These are phyloP conservation scores for Penicillium decumbens DNA, from an alignment of 2,329 filamentous ascomycete genomes.

Conservation along the genomic window DNA sequence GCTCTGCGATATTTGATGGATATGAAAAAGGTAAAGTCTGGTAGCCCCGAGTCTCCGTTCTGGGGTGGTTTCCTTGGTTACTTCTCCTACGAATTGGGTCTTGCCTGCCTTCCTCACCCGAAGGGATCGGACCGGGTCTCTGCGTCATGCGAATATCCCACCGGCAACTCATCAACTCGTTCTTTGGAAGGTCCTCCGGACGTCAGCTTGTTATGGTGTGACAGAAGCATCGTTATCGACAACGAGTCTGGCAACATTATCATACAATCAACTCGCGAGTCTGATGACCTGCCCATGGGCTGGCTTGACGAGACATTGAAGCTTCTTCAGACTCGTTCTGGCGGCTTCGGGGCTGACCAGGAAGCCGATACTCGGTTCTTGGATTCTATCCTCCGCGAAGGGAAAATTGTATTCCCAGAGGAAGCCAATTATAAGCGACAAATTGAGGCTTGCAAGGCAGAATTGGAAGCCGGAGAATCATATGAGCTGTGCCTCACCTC, in stretches of 20 bases:
- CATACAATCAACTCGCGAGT: slow-evolving; percentile 60
- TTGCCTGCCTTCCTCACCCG: slow-evolving; percentile 52
- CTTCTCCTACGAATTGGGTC: slow-evolving; percentile 76
- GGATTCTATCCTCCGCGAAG: slow-evolving; percentile 30
- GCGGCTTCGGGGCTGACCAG: slow-evolving; percentile 1
- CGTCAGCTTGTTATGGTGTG: slow-evolving; percentile 70
- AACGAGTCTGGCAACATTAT: slow-evolving; percentile 59
- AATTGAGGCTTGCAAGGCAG: slow-evolving; percentile 64
- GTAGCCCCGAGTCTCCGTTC: slow-evolving; percentile 52
- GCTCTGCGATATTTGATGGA: slow-evolving; percentile 38
- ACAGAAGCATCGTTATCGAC: slow-evolving; percentile 72
- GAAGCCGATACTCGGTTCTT: slow-evolving; percentile 22
- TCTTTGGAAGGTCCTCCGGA: slow-evolving; percentile 54
- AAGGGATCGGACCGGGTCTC: slow-evolving; percentile 36
- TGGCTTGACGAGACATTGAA: slow-evolving; percentile 37
- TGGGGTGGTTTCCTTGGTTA: slow-evolving; percentile 82
- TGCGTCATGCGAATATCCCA: not conserved
- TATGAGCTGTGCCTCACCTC: slow-evolving; percentile 83
- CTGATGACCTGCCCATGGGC: slow-evolving; percentile 44
- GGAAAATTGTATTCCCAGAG: slow-evolving; percentile 34
- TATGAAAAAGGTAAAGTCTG: slow-evolving; percentile 36
- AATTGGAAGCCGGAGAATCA: slow-evolving; percentile 71
- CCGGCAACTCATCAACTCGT: slow-evolving; percentile 17
- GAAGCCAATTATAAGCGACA: slow-evolving; percentile 58
- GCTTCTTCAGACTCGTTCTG: slow-evolving; percentile 23